Conservation (phyloP, 805 yeast genomes). For the Lipomyces yamanashiensis region DNA sequence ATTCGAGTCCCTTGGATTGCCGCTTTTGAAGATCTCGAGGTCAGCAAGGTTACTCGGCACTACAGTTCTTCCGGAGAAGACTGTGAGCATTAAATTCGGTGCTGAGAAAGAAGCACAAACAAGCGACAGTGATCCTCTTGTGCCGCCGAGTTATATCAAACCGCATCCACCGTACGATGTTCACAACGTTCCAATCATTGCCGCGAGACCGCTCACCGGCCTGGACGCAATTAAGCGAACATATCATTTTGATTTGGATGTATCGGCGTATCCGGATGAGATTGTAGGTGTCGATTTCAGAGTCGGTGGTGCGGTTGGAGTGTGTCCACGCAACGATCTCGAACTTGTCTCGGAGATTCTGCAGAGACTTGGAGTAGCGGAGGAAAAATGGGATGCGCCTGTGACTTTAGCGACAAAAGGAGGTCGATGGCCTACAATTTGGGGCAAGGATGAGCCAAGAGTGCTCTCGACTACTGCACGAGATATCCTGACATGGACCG, state of each 20-base stretch:
- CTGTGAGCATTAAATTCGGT: background rate
- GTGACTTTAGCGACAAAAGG: constrained; percentile 31
- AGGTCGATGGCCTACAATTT: constrained; percentile 42
- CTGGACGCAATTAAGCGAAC: constrained; percentile 39
- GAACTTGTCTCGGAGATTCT: constrained; percentile 36
- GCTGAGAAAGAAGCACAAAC: background rate
- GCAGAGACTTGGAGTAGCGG: constrained; percentile 18
- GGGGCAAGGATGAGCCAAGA: constrained; percentile 40
- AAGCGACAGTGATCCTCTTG: background rate
- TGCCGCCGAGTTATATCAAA: constrained; percentile 35
- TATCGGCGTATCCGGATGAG: constrained; percentile 39
- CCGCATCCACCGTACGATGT: constrained; percentile 40
- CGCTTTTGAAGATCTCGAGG: constrained; percentile 6
- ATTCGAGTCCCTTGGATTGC: constrained; percentile 16
- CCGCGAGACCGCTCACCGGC: constrained; percentile 37
- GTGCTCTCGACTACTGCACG: constrained; percentile 30
- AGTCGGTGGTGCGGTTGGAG: constrained; percentile 42
- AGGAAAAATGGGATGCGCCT: constrained; percentile 17
- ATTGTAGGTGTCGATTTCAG: constrained; percentile 40
- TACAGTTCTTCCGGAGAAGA: background rate
- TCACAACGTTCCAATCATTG: constrained; percentile 35
- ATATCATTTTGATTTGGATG: constrained; percentile 41
- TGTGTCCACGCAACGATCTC: constrained; percentile 40
- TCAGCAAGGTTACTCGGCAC: constrained; percentile 20
- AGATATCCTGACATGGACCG: constrained; percentile 40